Conservation (phyloP, 192 early-diverging fungal genomes). For the Coemansia sp. region DNA sequence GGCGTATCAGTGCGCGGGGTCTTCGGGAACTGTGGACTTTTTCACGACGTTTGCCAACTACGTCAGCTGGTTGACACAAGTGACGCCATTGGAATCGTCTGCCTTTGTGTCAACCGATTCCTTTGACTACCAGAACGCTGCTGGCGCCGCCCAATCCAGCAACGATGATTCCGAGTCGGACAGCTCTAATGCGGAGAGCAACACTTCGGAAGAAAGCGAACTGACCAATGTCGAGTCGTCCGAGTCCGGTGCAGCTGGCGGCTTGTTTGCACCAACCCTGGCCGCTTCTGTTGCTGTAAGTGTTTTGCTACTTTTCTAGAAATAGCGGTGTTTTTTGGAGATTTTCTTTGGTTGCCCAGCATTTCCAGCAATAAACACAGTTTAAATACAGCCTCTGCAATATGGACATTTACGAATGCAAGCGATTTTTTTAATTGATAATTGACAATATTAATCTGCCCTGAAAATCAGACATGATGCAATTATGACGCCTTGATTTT, state of each 20-base stretch:
- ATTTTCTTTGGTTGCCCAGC: too few relatives aligned
- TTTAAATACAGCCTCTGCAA: too few relatives aligned
- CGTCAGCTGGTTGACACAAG: conserved; percentile 47
- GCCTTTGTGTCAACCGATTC: conserved; percentile 41
- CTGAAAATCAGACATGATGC: too few relatives aligned
- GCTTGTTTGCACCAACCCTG: conserved; percentile 9
- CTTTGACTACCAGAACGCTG: conserved; percentile 21
- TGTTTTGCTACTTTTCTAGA: neutral
- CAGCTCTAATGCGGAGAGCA: neutral
- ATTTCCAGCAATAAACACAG: too few relatives aligned
- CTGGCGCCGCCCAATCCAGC: conserved; percentile 3
- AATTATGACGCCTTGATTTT: too few relatives aligned
- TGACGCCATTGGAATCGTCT: conserved; percentile 34
- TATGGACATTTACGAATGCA: too few relatives aligned
- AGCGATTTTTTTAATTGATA: too few relatives aligned
- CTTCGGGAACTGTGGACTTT: conserved; percentile 25
- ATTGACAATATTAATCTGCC: too few relatives aligned
- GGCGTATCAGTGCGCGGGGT: conserved; percentile 20
- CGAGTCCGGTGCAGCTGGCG: neutral
- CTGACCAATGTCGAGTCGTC: conserved; percentile 4
- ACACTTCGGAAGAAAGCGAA: neutral
- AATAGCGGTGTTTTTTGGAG: too few relatives aligned
- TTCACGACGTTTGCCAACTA: conserved; percentile 55
- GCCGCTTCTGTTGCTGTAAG: conserved; percentile 1
- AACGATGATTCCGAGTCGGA: conserved; percentile 7